Conservation (phyloP, 345 rosid species). For the Dipteronia dyeriana region DNA sequence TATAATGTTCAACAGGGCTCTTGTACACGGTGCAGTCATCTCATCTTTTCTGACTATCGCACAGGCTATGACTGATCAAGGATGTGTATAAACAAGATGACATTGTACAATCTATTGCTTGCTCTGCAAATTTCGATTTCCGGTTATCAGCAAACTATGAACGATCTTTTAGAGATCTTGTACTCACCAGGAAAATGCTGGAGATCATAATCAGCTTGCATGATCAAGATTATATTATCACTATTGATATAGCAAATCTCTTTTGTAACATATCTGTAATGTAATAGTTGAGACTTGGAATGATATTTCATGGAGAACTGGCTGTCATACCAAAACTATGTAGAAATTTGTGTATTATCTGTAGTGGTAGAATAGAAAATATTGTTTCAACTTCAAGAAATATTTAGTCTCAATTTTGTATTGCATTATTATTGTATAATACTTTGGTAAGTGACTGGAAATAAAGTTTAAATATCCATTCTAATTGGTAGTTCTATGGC, state of each 20-base stretch:
- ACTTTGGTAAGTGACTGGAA: constrained; percentile 13
- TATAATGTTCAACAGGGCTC: constrained; percentile 55
- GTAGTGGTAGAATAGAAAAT: constrained; percentile 25
- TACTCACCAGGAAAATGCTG: background rate
- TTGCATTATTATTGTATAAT: constrained; percentile 12
- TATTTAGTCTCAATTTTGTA: constrained; percentile 5
- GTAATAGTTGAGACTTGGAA: constrained; percentile 9
- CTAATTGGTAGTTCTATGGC: background rate
- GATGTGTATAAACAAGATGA: constrained; percentile 62
- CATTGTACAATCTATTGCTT: constrained; percentile 9
- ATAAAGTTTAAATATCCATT: constrained; percentile 20
- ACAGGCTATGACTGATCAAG: constrained; percentile 99
- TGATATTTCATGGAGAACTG: background rate
- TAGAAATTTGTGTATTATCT: constrained; percentile 16
- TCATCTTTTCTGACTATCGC: constrained; percentile 91
- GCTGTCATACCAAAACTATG: constrained; percentile 10
- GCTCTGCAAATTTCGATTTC: background rate
- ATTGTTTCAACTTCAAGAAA: constrained; percentile 9
- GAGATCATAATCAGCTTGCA: constrained; percentile 5
- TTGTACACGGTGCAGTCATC: constrained; percentile 84
- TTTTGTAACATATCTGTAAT: constrained; percentile 32
- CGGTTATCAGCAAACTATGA: background rate
- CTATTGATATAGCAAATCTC: constrained; percentile 6
- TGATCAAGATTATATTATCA: constrained; percentile 9
- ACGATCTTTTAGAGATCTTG: background rate